Conservation (phyloP, 352 stramenopile species). For the Elongisporangium prolatum region DNA sequence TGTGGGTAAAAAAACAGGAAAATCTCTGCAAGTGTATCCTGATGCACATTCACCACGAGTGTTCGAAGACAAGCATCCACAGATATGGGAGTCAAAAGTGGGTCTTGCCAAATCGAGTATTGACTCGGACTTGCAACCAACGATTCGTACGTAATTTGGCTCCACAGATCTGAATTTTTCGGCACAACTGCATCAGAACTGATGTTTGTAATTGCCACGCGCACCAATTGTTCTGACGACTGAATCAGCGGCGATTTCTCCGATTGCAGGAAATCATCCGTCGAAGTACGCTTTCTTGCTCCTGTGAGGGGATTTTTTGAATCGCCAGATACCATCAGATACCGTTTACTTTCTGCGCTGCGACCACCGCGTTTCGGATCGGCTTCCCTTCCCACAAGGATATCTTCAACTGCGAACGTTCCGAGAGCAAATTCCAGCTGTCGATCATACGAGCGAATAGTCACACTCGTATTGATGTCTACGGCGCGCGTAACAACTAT, state of each 20-base stretch:
- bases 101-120: slow-evolving; percentile 69
- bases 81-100: slow-evolving; percentile 60
- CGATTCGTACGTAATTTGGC: slow-evolving; percentile 30
- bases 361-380: slow-evolving; percentile 9
- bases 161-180: slow-evolving; percentile 49
- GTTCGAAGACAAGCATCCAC: slow-evolving; percentile 66
- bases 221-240: slow-evolving; percentile 53
- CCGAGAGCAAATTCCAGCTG: slow-evolving; percentile 67
- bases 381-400: slow-evolving; percentile 22
- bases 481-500: slow-evolving; percentile 46
- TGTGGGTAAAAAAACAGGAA: slow-evolving; percentile 76
- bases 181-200: slow-evolving; percentile 51
- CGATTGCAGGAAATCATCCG: not conserved
- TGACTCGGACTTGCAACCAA: slow-evolving; percentile 23
- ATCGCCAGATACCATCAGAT: slow-evolving; percentile 55
- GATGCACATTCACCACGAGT: slow-evolving; percentile 70
- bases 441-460: slow-evolving; percentile 62
- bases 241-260: not conserved
- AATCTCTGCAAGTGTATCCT: slow-evolving; percentile 69
- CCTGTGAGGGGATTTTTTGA: not conserved
- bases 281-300: not conserved
- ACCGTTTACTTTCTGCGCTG: slow-evolving; percentile 29
- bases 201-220: slow-evolving; percentile 69
- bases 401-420: slow-evolving; percentile 72
- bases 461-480: slow-evolving; percentile 60